Evolutionary conservation across 129 eudicot species (phyloP).

Genomic region (Gnaphalium uliginosum): DNA sequence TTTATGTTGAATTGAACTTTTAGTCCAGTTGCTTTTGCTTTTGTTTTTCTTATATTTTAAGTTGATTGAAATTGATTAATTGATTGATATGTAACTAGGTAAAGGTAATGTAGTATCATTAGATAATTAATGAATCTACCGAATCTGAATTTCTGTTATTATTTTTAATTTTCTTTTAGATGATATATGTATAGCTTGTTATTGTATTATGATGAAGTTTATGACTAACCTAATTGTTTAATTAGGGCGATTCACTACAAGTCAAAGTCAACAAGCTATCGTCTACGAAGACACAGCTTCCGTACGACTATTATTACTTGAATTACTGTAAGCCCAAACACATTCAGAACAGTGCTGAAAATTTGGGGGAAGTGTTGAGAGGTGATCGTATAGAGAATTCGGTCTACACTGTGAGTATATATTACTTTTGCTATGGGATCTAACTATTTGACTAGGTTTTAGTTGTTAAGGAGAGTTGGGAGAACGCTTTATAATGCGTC

Average conservation of each 20-base stretch:
- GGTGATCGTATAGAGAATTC: slow-evolving; percentile 99
- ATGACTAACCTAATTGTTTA: slow-evolving; percentile 1
- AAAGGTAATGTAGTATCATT: not conserved
- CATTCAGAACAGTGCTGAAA: slow-evolving; percentile 84
- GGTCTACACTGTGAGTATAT: slow-evolving; percentile 61
- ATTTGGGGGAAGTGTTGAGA: slow-evolving; percentile 90
- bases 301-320: slow-evolving; percentile 92
- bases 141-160: not conserved
- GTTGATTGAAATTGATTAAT: not conserved
- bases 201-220: slow-evolving; percentile 1
- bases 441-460: not conserved
- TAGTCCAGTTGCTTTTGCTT: slow-evolving; percentile 14
- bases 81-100: not conserved
- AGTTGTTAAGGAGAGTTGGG: not conserved
- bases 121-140: not conserved
- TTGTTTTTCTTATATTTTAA: not conserved
- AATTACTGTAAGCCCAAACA: slow-evolving; percentile 82
- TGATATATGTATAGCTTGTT: slow-evolving; percentile 10
- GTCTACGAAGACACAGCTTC: slow-evolving; percentile 94
- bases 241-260: slow-evolving; percentile 87
- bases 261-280: slow-evolving; percentile 98
- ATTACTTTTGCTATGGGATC: not conserved
- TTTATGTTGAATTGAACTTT: slow-evolving; percentile 1
- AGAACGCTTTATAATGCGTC: not conserved
- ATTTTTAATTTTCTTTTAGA: not conserved